These are phyloP conservation scores for Axilococcus clingmanii DNA, from an alignment of 139 green algal species.

Conservation along the genomic window DNA sequence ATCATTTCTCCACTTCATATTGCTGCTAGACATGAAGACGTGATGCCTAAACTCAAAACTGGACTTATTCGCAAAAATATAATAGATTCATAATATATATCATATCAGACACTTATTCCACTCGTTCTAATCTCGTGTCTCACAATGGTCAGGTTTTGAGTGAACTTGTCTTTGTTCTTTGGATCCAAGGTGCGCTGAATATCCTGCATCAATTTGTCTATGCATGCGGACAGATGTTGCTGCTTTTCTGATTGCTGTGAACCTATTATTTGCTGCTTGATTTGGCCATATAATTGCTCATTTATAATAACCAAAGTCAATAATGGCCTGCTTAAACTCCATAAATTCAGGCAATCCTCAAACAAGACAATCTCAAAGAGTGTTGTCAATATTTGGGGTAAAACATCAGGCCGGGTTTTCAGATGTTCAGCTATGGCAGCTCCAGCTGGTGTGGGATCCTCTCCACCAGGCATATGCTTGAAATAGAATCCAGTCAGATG, in stretches of 20 bases:
- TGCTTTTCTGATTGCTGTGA: conserved; percentile 54
- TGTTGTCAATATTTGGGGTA: conserved; percentile 59
- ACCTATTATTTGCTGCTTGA: conserved; percentile 61
- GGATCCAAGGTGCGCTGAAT: conserved; percentile 79
- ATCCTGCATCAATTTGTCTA: conserved; percentile 90
- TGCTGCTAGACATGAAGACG: neutral
- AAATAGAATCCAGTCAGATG: conserved; percentile 84
- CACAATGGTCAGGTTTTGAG: conserved; percentile 90
- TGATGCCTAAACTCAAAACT: neutral
- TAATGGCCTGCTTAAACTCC: conserved; percentile 90
- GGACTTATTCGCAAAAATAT: too few relatives aligned
- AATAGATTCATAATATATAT: too few relatives aligned
- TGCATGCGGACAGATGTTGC: conserved; percentile 53
- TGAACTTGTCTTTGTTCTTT: conserved; percentile 98
- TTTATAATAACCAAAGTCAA: conserved; percentile 92
- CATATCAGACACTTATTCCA: too few relatives aligned
- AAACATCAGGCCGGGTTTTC: conserved; percentile 38
- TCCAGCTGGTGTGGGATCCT: conserved; percentile 27
- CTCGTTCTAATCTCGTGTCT: conserved; percentile 72
- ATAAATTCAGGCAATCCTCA: conserved; percentile 96
- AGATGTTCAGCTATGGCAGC: conserved; percentile 53
- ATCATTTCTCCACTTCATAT: too few relatives aligned
- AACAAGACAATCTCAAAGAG: conserved; percentile 97
- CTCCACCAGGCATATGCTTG: conserved; percentile 33
- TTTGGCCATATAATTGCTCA: conserved; percentile 59